A percentile compares a stretch with the other conserved stretches of the same genome.
Evolutionary conservation across 2,329 filamentous ascomycete species (phyloP).

Genomic region (Camptophora hylomeconis): DNA sequence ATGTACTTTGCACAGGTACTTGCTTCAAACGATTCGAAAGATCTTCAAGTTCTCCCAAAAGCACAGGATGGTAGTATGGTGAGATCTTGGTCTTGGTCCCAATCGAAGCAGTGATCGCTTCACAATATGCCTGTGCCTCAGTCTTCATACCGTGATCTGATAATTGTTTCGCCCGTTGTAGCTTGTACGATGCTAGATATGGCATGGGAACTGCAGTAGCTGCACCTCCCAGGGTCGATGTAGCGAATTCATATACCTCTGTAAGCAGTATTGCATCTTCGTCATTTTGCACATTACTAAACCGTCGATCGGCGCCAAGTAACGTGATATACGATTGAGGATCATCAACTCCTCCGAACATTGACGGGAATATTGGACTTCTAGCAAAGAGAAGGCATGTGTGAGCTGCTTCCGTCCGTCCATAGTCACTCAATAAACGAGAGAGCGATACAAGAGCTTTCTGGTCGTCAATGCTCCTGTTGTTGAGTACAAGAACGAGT

Average conservation of each 20-base stretch:
- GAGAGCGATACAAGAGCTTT: slow-evolving; percentile 69
- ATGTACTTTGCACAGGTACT: slow-evolving; percentile 68
- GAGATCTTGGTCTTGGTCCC: slow-evolving; percentile 72
- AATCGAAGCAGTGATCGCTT: slow-evolving; percentile 63
- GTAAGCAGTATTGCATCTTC: slow-evolving; percentile 84
- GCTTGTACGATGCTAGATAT: slow-evolving; percentile 81
- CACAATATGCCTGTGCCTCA: slow-evolving; percentile 85
- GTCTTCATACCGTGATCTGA: slow-evolving; percentile 71
- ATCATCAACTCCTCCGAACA: slow-evolving; percentile 78
- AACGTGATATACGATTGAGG: slow-evolving; percentile 65
- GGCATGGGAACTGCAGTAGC: slow-evolving; percentile 50
- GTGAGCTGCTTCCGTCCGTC: slow-evolving; percentile 80
- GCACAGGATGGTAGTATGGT: slow-evolving; percentile 65
- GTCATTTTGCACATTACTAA: slow-evolving; percentile 63
- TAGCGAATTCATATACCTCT: slow-evolving; percentile 85
- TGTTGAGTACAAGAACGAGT: slow-evolving; percentile 70
- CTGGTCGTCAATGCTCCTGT: slow-evolving; percentile 68
- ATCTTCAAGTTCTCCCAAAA: slow-evolving; percentile 70
- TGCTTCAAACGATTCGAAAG: slow-evolving; percentile 71
- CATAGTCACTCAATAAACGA: slow-evolving; percentile 70
- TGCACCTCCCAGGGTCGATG: slow-evolving; percentile 49
- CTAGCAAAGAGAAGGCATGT: slow-evolving; percentile 86
- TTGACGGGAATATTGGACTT: slow-evolving; percentile 34
- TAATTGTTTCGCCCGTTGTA: slow-evolving; percentile 71
- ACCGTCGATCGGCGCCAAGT: slow-evolving; percentile 69